Evolutionary conservation across 352 stramenopile species (phyloP).

Genomic region (Phytophthora rubi): DNA sequence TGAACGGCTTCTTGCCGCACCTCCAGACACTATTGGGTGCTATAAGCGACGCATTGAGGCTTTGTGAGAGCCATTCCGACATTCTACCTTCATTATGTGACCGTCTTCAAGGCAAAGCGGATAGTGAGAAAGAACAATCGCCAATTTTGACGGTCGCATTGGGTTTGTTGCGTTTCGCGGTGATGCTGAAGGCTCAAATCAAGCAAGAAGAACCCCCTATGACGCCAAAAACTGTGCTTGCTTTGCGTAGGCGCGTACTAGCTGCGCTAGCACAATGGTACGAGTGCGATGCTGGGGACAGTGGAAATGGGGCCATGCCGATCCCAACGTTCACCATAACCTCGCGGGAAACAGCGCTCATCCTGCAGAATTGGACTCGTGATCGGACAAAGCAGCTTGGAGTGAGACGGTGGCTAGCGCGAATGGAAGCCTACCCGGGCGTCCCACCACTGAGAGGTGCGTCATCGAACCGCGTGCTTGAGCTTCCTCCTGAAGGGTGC

Average conservation of each 20-base stretch:
- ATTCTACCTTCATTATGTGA: slow-evolving; percentile 35
- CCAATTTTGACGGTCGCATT: slow-evolving; percentile 28
- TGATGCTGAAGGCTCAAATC: slow-evolving; percentile 19
- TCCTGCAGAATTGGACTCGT: slow-evolving; percentile 68
- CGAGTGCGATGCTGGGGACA: slow-evolving; percentile 31
- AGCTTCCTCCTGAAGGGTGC: slow-evolving; percentile 37
- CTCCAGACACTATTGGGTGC: slow-evolving; percentile 43
- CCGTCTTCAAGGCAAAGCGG: slow-evolving; percentile 25
- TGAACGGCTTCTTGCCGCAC: slow-evolving; percentile 52
- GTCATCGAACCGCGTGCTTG: slow-evolving; percentile 20
- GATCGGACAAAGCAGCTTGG: slow-evolving; percentile 45
- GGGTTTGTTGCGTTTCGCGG: slow-evolving; percentile 30
- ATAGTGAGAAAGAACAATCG: not conserved
- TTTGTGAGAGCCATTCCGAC: slow-evolving; percentile 48
- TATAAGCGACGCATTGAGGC: slow-evolving; percentile 37
- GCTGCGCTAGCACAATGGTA: slow-evolving; percentile 54
- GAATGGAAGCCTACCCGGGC: slow-evolving; percentile 43
- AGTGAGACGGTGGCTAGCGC: slow-evolving; percentile 54
- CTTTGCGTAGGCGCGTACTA: slow-evolving; percentile 44
- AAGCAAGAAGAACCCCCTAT: slow-evolving; percentile 17
- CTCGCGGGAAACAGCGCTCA: slow-evolving; percentile 59
- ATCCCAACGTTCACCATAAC: slow-evolving; percentile 59
- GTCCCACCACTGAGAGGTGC: slow-evolving; percentile 28
- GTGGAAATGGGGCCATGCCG: slow-evolving; percentile 25
- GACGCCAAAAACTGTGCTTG: slow-evolving; percentile 31